Base-by-base conservation (phyloP, 2,329 filamentous ascomycete genomes). In the Mollisia scopiformis region DNA sequence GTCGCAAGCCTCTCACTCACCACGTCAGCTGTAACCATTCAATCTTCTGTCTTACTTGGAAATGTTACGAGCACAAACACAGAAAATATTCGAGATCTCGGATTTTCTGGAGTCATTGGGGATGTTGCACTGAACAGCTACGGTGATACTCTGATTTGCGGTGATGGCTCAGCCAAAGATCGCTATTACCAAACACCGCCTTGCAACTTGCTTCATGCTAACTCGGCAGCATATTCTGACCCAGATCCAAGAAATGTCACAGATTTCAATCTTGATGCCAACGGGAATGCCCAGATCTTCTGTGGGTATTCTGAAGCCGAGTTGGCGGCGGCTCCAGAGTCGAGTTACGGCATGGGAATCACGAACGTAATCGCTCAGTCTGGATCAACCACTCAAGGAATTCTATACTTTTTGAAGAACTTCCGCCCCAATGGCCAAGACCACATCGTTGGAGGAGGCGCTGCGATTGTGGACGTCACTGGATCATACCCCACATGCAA, bases 351-450 rank as follows among this genome's bases (percentile, higher is more conserved):
- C 3, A 56, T 60, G 28, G 58, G 52, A 3, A 31, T 60, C 27
- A 60, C 58, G 30, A 60, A 60, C 41, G 27, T 52, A 4, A 55
- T 60, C 33, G 27, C 41, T 11, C 39, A 19, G 19, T n/a, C 39
- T 3, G 52, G 27, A 13, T 41, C 23, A 1, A 23, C 35, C 5
- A 56, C 52, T 16, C 33, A 4, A 7, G 58, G 52, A 1, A 51
- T 56, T 55, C 6, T 56, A 35, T 60, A 56, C 33, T 60, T 60
- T 25, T 52, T 60, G 46, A 56, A 56, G 25, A 60, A 60, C 31
- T 52, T 33, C 31, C 21, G 58, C 6, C 41, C 39, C 2, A 23
- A 33, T 13, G 58, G 46, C 2, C n/a, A 28, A 8, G 51, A 60
- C 52, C 39, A 25, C 10, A 60, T 60, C 14, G 53, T 60, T 56